phyloP scores from a whole-genome alignment of 1,284 basidiomycete species.

The Cutaneotrichosporon sp. region DNA sequence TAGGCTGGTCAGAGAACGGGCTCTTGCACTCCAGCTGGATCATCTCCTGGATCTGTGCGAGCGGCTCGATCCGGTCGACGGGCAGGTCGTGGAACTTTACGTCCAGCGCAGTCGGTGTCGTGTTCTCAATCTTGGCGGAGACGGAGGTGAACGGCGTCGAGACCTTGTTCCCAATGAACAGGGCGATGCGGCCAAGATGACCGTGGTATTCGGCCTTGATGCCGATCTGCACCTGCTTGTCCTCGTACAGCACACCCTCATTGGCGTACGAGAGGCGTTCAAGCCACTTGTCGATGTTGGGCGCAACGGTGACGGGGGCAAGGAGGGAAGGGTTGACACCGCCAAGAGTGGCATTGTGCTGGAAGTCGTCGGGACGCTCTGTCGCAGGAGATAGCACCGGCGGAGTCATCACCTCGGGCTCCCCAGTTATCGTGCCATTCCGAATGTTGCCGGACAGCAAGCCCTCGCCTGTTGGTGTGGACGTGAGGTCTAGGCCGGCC shows the following conservation, averaged over 20 bases:
- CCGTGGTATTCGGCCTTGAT: constrained; percentile 95
- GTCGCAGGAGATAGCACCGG: constrained; percentile 1
- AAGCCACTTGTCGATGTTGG: constrained; percentile 82
- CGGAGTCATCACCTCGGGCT: constrained; percentile 18
- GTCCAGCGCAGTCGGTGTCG: constrained; percentile 70
- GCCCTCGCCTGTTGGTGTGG: constrained; percentile 25
- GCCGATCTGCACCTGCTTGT: constrained; percentile 91
- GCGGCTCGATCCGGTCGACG: constrained; percentile 71
- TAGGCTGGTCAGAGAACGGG: constrained; percentile 71
- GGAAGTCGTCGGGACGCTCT: constrained; percentile 20
- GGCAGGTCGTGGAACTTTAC: constrained; percentile 83
- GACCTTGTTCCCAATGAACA: constrained; percentile 96
- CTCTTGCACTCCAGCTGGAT: constrained; percentile 92
- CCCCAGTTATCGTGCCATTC: constrained; percentile 9
- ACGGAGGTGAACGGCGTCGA: constrained; percentile 82
- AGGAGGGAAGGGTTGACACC: constrained; percentile 54
- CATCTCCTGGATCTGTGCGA: constrained; percentile 88
- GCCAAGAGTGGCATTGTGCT: constrained; percentile 42
- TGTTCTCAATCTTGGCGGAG: constrained; percentile 74
- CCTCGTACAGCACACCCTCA: constrained; percentile 94
- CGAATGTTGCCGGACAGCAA: constrained; percentile 9
- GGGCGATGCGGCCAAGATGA: constrained; percentile 81
- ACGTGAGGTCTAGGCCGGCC: constrained; percentile 73
- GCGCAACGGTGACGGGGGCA: constrained; percentile 60
- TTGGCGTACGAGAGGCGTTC: constrained; percentile 74